phyloP scores from a whole-genome alignment of 176 grass and related monocot species.

The Ampelocalamus luodianensis region DNA sequence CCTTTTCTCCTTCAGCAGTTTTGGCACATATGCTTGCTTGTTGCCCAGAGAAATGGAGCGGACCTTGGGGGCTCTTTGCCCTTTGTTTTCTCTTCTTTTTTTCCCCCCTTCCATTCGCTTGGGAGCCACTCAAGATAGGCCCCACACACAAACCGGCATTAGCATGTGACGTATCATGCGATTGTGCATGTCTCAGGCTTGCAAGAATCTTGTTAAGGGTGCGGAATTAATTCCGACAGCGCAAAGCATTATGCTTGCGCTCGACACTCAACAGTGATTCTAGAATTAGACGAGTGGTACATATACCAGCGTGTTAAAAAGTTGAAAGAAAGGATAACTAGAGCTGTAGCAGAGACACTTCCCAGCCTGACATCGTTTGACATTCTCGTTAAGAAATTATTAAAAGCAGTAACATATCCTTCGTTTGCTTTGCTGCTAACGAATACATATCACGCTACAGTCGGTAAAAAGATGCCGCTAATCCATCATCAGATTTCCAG shows the following conservation, averaged over 20 bases:
- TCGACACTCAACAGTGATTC: not conserved
- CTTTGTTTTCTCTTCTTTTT: not conserved
- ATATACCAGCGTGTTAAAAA: not conserved
- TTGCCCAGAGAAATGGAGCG: slow-evolving; percentile 41
- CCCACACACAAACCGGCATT: not conserved
- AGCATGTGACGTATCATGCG: not conserved
- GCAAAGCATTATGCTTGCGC: not conserved
- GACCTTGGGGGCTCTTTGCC: not conserved
- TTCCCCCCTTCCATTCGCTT: slow-evolving; percentile 57
- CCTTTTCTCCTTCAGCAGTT: slow-evolving; percentile 68
- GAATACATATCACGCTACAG: not conserved
- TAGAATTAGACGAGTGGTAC: not conserved
- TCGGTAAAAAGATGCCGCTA: not conserved
- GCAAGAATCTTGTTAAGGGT: not conserved
- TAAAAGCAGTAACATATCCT: not conserved
- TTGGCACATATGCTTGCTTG: slow-evolving; percentile 98
- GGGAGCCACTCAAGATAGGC: slow-evolving; percentile 51
- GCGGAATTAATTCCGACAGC: not conserved
- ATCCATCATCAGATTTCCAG: not conserved
- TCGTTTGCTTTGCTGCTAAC: not conserved
- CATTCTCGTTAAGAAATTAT: not conserved
- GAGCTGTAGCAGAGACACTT: not conserved
- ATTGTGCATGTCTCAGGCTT: not conserved
- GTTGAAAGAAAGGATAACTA: not conserved
- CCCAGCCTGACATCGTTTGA: not conserved